Evolutionary conservation across 2,329 filamentous ascomycete genomes (phyloP).

Genomic region (Zopfia rhizophila): DNA sequence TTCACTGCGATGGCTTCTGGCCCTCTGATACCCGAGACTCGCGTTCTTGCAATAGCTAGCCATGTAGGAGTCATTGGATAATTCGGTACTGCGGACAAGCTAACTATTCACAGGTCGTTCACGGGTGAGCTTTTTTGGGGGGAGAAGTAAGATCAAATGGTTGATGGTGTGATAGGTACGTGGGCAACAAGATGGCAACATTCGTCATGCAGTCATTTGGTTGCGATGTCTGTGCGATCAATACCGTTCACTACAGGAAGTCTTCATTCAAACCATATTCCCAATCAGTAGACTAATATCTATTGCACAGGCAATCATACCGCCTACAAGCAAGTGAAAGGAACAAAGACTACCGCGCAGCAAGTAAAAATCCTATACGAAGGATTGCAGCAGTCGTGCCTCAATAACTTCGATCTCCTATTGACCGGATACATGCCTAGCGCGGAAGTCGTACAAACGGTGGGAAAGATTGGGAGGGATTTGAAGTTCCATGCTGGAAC

Average conservation of each 20-base stretch:
- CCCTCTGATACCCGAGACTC: conserved; percentile 66
- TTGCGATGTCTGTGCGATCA: conserved; percentile 91
- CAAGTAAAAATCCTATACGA: conserved; percentile 87
- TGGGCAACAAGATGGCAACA: conserved; percentile 96
- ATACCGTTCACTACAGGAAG: conserved; percentile 97
- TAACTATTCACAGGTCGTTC: conserved; percentile 69
- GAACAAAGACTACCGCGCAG: conserved; percentile 80
- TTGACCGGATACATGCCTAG: conserved; percentile 94
- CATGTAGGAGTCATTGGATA: conserved; percentile 75
- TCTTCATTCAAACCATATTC: conserved; percentile 3
- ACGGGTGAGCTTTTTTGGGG: conserved; percentile 67
- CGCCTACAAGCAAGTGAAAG: conserved; percentile 88
- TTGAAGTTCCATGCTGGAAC: conserved; percentile 72
- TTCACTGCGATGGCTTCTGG: conserved; percentile 44
- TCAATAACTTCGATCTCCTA: conserved; percentile 93
- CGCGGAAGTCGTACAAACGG: conserved; percentile 82
- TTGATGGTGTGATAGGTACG: conserved; percentile 72
- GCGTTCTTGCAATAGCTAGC: conserved; percentile 88
- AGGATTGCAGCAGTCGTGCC: conserved; percentile 82
- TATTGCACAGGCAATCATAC: conserved; percentile 83
- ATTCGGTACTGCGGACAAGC: conserved; percentile 26
- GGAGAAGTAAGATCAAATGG: conserved; percentile 5
- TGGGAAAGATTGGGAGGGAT: conserved; percentile 85
- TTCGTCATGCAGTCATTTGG: conserved; percentile 94
- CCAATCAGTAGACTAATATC: conserved; percentile 13